These are phyloP conservation scores for Paradendryphiella salina DNA, from an alignment of 2,329 filamentous ascomycete species.

Conservation along the genomic window DNA sequence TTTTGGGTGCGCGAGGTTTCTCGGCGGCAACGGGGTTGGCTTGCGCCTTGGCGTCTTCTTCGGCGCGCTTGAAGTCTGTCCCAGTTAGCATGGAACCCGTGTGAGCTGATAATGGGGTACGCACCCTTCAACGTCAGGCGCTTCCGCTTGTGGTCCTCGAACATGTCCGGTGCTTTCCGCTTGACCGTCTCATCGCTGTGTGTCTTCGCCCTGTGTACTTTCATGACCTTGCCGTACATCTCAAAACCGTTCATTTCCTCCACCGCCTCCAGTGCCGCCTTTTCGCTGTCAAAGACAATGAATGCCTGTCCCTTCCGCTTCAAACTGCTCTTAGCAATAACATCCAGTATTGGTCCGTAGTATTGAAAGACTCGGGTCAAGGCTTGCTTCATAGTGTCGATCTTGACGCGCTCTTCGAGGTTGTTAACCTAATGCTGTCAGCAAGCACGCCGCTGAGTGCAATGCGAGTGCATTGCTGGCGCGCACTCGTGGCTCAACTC, in stretches of 20 bases:
- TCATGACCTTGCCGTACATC: constrained; percentile 88
- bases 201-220: constrained; percentile 77
- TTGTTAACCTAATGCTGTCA: constrained; percentile 64
- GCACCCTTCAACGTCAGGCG: constrained; percentile 87
- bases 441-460: constrained; percentile 25
- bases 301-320: constrained; percentile 96
- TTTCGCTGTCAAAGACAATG: constrained; percentile 81
- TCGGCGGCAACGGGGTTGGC: constrained; percentile 64
- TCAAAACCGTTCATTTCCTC: constrained; percentile 92
- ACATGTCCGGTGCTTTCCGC: constrained; percentile 73
- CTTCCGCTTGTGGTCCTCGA: constrained; percentile 83
- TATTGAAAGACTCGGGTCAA: constrained; percentile 80
- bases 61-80: constrained; percentile 75
- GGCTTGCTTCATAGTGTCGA: constrained; percentile 72
- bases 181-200: constrained; percentile 86
- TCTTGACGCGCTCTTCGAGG: constrained; percentile 88
- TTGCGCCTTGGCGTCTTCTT: constrained; percentile 76
- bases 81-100: constrained; percentile 17
- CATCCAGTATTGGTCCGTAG: constrained; percentile 82
- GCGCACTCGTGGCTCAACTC: constrained; percentile 21
- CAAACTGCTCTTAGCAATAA: constrained; percentile 85
- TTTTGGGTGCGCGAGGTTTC: constrained; percentile 63
- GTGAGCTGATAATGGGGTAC: neutral
- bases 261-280: constrained; percentile 77
- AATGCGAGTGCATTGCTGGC: constrained; percentile 27